Evolutionary conservation across 2,329 filamentous ascomycete species (phyloP).

Genomic region (Arthrobotrys iridis): DNA sequence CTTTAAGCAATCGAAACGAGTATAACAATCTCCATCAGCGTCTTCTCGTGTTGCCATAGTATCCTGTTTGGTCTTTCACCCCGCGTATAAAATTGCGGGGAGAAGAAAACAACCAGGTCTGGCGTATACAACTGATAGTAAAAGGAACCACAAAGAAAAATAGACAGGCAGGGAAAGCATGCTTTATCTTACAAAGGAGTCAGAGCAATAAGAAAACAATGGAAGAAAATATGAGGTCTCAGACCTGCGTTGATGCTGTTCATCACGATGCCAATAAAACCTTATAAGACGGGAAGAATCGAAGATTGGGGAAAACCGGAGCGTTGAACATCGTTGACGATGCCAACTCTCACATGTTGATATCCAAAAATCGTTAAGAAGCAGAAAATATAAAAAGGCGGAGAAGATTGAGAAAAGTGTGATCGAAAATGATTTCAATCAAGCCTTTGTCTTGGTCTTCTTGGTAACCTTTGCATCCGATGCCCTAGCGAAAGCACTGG

Average conservation of each 20-base stretch:
- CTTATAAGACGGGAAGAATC: conserved; percentile 14
- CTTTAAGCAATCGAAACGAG: neutral
- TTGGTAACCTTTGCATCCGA: conserved; percentile 31
- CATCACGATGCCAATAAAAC: conserved; percentile 25
- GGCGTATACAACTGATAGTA: neutral
- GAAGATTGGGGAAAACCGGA: neutral
- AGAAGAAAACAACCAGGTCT: neutral
- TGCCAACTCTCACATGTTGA: neutral
- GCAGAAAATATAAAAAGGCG: neutral
- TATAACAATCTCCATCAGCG: neutral
- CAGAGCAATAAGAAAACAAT: conserved; percentile 15
- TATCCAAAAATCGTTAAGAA: conserved; percentile 6
- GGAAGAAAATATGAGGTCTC: conserved; percentile 23
- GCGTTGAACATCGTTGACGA: neutral
- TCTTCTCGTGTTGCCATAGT: neutral
- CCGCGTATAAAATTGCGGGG: neutral
- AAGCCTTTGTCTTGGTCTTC: conserved; percentile 49
- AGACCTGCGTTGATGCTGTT: conserved; percentile 15
- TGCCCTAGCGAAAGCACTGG: conserved; percentile 13
- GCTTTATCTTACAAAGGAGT: conserved; percentile 44
- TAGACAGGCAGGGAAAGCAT: neutral
- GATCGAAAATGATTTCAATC: conserved; percentile 8
- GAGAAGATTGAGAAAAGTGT: neutral
- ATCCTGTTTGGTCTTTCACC: neutral
- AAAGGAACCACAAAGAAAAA: neutral